Conservation (phyloP, 768 basidiomycete species). For the Suillus plorans region DNA sequence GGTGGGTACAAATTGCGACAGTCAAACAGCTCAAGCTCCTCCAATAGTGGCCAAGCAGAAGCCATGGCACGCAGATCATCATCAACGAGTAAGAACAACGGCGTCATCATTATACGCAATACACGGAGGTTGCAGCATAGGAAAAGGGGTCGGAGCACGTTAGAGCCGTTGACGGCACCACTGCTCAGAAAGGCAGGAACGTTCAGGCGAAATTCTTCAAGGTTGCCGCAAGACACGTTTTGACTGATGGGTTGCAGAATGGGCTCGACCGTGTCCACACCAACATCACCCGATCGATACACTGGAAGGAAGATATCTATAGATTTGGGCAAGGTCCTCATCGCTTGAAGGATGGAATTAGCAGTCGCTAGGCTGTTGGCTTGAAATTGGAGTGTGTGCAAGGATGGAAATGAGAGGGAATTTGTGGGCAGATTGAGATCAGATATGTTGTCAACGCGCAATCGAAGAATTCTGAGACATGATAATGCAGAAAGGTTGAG, state of each 20-base stretch:
- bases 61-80: conserved; percentile 2
- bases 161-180: neutral
- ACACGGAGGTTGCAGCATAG: neutral
- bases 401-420: neutral
- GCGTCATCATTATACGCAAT: neutral
- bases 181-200: neutral
- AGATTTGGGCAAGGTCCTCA: neutral
- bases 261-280: neutral
- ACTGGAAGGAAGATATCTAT: neutral
- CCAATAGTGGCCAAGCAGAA: conserved; percentile 8
- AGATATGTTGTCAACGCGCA: neutral
- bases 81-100: neutral
- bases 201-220: neutral
- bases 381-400: neutral
- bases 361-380: neutral
- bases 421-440: neutral
- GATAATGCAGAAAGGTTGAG: neutral
- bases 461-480: neutral
- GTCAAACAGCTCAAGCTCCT: neutral
- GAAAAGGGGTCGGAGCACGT: neutral
- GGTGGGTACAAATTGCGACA: neutral
- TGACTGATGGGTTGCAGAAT: neutral
- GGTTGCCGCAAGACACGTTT: too few species aligned
- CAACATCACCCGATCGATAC: neutral
- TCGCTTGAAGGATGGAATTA: neutral